Conservation (phyloP, 164 flowering plant species). For the Cinnamomum micranthum region DNA sequence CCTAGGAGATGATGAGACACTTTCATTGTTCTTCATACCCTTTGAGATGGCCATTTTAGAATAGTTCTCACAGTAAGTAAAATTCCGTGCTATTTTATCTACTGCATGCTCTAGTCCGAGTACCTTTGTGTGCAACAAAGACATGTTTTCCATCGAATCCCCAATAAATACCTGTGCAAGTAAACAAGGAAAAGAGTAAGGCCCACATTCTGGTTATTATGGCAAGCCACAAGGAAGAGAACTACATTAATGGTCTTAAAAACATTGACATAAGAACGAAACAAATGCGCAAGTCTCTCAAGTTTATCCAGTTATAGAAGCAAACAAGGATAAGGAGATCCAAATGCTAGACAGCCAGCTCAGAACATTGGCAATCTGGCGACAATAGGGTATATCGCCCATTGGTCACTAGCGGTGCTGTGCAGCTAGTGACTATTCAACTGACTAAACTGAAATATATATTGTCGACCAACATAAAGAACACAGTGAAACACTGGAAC, state of each 20-base stretch:
- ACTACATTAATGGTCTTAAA: background rate
- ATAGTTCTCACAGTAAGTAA: slow-evolving; percentile 29
- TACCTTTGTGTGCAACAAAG: slow-evolving; percentile 66
- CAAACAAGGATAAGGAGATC: background rate
- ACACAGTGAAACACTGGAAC: too few relatives aligned
- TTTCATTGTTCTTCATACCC: slow-evolving; percentile 34
- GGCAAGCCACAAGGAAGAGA: background rate
- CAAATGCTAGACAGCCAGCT: background rate
- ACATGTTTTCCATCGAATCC: slow-evolving; percentile 52
- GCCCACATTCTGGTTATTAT: background rate
- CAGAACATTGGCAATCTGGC: background rate
- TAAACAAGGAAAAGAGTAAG: background rate
- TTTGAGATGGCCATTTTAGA: slow-evolving; percentile 32
- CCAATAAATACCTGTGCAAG: slow-evolving; percentile 56
- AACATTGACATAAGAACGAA: background rate
- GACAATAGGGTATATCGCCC: background rate
- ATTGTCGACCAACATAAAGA: too few relatives aligned
- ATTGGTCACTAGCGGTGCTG: background rate
- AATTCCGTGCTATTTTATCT: slow-evolving; percentile 43
- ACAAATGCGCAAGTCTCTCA: background rate
- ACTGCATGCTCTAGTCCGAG: slow-evolving; percentile 54
- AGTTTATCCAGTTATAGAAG: background rate
- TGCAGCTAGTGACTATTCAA: too few relatives aligned
- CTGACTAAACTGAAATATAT: too few relatives aligned
- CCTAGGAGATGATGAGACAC: slow-evolving; percentile 47